These are phyloP conservation scores for Aspergillus proliferans DNA, from an alignment of 2,329 filamentous ascomycete species.

Conservation along the genomic window DNA sequence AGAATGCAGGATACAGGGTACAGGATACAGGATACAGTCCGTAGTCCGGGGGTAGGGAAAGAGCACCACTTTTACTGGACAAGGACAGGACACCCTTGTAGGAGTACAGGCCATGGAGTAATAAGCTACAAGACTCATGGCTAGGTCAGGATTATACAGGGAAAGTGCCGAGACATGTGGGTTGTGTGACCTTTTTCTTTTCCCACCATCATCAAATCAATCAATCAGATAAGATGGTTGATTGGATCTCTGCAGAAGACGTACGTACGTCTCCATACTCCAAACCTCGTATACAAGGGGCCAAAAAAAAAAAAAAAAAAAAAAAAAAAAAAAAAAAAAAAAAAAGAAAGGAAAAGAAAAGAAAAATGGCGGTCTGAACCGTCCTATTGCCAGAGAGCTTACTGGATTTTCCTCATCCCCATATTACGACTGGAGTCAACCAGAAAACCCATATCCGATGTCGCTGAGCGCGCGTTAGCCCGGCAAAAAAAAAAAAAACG, in stretches of 20 bases:
- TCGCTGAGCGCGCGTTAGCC: slow-evolving; percentile 8
- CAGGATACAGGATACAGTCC: too few species aligned
- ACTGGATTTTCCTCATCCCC: not conserved
- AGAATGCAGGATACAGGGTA: not conserved
- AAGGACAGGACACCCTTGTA: not conserved
- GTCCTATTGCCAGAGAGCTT: not conserved
- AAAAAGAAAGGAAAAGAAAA: not conserved
- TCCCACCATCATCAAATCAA: not conserved
- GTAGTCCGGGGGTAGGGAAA: too few species aligned
- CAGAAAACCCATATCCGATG: slow-evolving; percentile 12
- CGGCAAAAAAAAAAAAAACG: slow-evolving; percentile 8
- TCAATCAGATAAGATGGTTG: slow-evolving; percentile 3
- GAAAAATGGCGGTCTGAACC: not conserved
- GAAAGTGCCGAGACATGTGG: too few species aligned
- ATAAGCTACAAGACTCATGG: too few species aligned
- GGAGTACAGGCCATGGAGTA: too few species aligned
- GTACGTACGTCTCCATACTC: too few species aligned
- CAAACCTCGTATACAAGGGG: too few species aligned
- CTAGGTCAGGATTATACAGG: too few species aligned
- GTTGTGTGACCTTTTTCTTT: too few species aligned
- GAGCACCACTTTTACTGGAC: not conserved
- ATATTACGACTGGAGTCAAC: not conserved
- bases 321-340: not conserved
- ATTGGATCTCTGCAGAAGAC: not conserved
- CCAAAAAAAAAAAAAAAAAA: not conserved